A percentile compares a stretch with the other conserved stretches of the same genome.
Conservation (phyloP, 495 filamentous ascomycete species). For the Amphirosellinia nigrospora region DNA sequence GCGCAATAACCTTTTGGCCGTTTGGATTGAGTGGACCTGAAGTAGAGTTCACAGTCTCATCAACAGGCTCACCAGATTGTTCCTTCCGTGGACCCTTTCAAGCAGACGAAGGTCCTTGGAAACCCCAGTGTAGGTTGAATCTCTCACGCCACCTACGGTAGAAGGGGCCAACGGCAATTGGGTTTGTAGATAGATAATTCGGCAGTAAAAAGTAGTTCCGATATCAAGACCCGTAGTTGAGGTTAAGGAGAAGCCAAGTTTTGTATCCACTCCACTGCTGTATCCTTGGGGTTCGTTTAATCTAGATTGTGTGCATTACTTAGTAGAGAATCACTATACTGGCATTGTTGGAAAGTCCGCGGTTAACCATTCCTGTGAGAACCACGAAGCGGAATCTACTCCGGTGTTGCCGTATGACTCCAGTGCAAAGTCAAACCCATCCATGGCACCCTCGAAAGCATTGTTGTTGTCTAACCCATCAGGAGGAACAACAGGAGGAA, state of each 20-base stretch:
- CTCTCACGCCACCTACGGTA: background rate
- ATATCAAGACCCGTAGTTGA: background rate
- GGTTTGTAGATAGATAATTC: background rate
- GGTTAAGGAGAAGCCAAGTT: background rate
- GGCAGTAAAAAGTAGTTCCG: background rate
- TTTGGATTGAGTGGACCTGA: background rate
- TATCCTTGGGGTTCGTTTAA: background rate
- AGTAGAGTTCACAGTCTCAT: background rate
- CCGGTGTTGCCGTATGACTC: conserved; percentile 43
- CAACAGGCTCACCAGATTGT: background rate
- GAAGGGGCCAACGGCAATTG: background rate
- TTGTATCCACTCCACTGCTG: background rate
- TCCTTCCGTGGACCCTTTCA: background rate
- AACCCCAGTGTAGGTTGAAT: background rate
- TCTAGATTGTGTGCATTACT: background rate
- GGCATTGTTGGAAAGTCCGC: conserved; percentile 38
- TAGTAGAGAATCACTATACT: conserved; percentile 30
- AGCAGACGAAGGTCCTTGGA: background rate
- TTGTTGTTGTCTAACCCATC: conserved; percentile 42
- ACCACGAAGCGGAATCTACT: conserved; percentile 38
- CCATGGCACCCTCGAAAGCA: conserved; percentile 46
- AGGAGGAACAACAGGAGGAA: conserved; percentile 34
- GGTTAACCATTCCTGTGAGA: conserved; percentile 42
- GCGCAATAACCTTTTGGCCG: background rate
- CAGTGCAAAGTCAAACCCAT: conserved; percentile 42